phyloP scores from a whole-genome alignment of 345 rosid genomes.

The Iberis pinnata region DNA sequence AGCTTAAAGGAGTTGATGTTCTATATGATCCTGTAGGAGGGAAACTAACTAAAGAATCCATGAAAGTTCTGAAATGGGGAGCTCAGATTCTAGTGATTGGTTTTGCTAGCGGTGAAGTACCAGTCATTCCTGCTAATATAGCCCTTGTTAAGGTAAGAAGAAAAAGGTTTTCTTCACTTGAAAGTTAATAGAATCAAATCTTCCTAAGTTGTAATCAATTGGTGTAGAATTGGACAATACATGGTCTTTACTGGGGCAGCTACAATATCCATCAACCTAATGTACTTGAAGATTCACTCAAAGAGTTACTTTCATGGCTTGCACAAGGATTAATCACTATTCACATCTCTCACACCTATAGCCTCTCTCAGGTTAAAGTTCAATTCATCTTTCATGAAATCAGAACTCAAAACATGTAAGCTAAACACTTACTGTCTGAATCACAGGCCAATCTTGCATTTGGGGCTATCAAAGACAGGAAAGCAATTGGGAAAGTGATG shows the following conservation, averaged over 20 bases:
- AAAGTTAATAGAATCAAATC: constrained; percentile 1
- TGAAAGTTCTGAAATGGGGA: constrained; percentile 90
- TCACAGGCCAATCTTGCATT: constrained; percentile 80
- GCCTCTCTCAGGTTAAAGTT: constrained; percentile 53
- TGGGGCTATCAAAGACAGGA: constrained; percentile 69
- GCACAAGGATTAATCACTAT: constrained; percentile 53
- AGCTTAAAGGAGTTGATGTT: constrained; percentile 80
- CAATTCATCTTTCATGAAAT: not conserved
- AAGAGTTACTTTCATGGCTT: constrained; percentile 78
- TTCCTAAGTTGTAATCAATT: constrained; percentile 10
- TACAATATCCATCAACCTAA: constrained; percentile 49
- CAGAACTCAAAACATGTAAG: not conserved
- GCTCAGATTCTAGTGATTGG: constrained; percentile 87
- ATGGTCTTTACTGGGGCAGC: constrained; percentile 98
- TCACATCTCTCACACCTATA: constrained; percentile 67
- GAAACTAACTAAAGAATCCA: constrained; percentile 55
- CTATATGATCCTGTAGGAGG: constrained; percentile 92
- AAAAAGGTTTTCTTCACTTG: constrained; percentile 16
- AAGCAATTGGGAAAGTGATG: constrained; percentile 89
- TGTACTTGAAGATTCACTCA: constrained; percentile 63
- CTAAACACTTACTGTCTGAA: not conserved
- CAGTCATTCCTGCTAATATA: constrained; percentile 73
- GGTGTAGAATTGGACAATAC: constrained; percentile 92
- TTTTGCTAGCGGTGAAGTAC: constrained; percentile 87
- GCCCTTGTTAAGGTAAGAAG: constrained; percentile 81